Evolutionary conservation across 1,139 yeast species (phyloP).

Genomic region (Debaryomyces sp.): DNA sequence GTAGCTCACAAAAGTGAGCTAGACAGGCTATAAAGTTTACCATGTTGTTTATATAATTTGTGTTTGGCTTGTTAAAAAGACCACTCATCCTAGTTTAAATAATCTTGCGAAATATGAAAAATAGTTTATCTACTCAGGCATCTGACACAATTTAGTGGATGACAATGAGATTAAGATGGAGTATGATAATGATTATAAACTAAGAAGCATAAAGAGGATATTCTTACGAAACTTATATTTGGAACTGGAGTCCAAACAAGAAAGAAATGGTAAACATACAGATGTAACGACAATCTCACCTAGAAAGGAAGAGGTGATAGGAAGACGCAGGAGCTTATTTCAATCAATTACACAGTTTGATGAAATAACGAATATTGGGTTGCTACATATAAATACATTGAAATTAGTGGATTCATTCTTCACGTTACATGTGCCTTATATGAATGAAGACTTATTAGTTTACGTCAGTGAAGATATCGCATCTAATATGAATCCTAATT

Average conservation of each 20-base stretch:
- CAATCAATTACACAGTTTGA: constrained; percentile 15
- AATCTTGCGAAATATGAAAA: constrained; percentile 2
- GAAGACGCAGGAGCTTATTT: constrained; percentile 14
- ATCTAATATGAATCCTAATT: constrained; percentile 32
- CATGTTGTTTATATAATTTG: constrained; percentile 15
- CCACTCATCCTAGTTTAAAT: background rate
- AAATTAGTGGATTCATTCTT: constrained; percentile 31
- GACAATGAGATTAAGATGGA: constrained; percentile 10
- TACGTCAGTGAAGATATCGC: constrained; percentile 40
- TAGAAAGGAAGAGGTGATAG: background rate
- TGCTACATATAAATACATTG: constrained; percentile 13
- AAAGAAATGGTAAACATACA: background rate
- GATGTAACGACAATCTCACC: background rate
- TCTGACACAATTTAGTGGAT: background rate
- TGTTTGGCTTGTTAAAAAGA: background rate
- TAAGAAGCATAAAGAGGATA: constrained; percentile 17
- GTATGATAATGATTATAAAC: constrained; percentile 9
- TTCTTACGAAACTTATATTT: constrained; percentile 21
- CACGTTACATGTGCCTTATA: constrained; percentile 24
- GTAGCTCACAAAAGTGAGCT: constrained; percentile 85
- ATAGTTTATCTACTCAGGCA: background rate
- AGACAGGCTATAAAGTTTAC: constrained; percentile 51
- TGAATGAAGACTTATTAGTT: constrained; percentile 19
- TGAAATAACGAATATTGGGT: constrained; percentile 15
- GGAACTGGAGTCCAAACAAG: background rate